phyloP scores from a whole-genome alignment of 1,284 basidiomycete species.

The Termitomyces sp. region DNA sequence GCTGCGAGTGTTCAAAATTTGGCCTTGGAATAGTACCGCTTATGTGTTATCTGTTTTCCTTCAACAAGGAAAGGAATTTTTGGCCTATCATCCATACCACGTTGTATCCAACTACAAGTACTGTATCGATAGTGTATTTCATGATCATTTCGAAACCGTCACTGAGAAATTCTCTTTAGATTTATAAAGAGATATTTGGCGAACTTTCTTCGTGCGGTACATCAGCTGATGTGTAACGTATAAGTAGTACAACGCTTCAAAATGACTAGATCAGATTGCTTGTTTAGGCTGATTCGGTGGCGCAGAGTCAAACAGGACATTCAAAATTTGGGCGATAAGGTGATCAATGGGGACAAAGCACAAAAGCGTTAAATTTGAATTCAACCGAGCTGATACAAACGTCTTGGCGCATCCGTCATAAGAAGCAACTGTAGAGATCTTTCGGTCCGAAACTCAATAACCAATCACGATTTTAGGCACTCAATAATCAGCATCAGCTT shows the following conservation, averaged over 20 bases:
- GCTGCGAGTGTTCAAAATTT: neutral
- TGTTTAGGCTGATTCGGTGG: neutral
- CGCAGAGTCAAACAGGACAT: neutral
- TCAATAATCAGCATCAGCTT: too few species aligned
- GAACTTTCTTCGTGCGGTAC: neutral
- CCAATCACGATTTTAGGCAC: too few species aligned
- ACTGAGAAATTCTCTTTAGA: neutral
- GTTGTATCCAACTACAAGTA: slow-evolving; percentile 20
- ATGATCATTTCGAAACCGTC: neutral
- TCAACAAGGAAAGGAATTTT: slow-evolving; percentile 19
- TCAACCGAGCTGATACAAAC: too few species aligned
- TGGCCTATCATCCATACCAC: slow-evolving; percentile 7
- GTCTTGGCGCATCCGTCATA: too few species aligned
- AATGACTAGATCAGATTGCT: neutral
- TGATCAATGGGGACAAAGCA: too few species aligned
- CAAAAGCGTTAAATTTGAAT: too few species aligned
- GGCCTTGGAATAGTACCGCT: neutral
- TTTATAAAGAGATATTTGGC: neutral
- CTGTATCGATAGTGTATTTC: slow-evolving; percentile 10
- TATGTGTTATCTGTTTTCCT: slow-evolving; percentile 1
- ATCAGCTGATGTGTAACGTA: neutral
- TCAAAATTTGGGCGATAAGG: too few species aligned
- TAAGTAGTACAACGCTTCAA: neutral
- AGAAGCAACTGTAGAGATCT: too few species aligned
- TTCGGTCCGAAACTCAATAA: too few species aligned